Evolutionary conservation across 768 basidiomycete genomes (phyloP).

Genomic region (Boletellus emodensis): DNA sequence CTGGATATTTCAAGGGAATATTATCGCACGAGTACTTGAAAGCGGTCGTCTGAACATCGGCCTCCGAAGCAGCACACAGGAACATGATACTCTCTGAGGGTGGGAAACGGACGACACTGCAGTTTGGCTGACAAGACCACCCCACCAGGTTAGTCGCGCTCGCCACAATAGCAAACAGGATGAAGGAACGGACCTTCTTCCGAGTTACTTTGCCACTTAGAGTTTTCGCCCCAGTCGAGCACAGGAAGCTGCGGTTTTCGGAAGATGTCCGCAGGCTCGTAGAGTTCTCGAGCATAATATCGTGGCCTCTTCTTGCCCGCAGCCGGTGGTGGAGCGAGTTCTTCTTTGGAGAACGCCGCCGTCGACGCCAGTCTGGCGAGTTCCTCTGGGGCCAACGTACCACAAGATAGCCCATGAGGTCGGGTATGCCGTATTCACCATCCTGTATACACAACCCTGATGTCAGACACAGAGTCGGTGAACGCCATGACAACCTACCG

Average conservation of each 20-base stretch:
- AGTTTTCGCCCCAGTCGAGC: slow-evolving; percentile 78
- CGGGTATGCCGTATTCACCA: slow-evolving; percentile 79
- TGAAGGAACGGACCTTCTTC: slow-evolving; percentile 66
- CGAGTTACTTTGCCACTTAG: slow-evolving; percentile 76
- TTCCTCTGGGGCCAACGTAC: slow-evolving; percentile 56
- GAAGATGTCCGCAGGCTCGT: slow-evolving; percentile 76
- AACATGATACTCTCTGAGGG: slow-evolving; percentile 61
- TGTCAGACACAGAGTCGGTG: not conserved
- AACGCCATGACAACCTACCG: slow-evolving; percentile 43
- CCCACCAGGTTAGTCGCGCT: not conserved
- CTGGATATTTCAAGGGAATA: slow-evolving; percentile 51
- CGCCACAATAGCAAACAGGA: not conserved
- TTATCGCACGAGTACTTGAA: slow-evolving; percentile 84
- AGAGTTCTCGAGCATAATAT: slow-evolving; percentile 68
- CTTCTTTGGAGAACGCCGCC: slow-evolving; percentile 70
- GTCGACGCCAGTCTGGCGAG: slow-evolving; percentile 55
- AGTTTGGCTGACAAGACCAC: slow-evolving; percentile 61
- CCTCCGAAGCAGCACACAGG: slow-evolving; percentile 59
- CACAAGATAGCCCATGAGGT: slow-evolving; percentile 86
- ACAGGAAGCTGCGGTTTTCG: slow-evolving; percentile 73
- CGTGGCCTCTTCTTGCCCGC: slow-evolving; percentile 40
- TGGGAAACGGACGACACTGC: slow-evolving; percentile 64
- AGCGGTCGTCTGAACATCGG: slow-evolving; percentile 51
- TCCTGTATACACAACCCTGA: slow-evolving; percentile 39
- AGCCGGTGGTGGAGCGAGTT: slow-evolving; percentile 11